Base-by-base conservation (phyloP, 306 rosid genomes). In the Quercus dentata region DNA sequence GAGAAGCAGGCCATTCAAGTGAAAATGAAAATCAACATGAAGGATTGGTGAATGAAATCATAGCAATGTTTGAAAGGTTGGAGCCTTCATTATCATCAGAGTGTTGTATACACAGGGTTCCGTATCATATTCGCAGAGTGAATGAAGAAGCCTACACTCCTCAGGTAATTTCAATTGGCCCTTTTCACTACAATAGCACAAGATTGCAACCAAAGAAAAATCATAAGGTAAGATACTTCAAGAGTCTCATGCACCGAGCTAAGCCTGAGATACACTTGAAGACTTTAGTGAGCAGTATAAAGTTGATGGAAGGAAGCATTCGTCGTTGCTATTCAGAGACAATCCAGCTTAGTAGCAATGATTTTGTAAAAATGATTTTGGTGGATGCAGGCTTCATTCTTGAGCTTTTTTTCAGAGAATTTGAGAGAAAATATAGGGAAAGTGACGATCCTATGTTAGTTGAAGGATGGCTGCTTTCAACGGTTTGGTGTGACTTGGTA, bases 91-190 rank as follows among this genome's bases (percentile, higher is more conserved):
- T 75, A 2, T 44, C 54, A 2, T 38, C 44, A 38, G 41, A 35
- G 44, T 38, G 44, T 72, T 86, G 83, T 78, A 86, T 83, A 67
- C 74, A 83, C 49, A 69, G 8, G 74, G 85, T 86, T 9, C 87
- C 85, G 8, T 69, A 27, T 12, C 9, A 19, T 54, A 23, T 86
- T 23, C 85, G 87, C 70, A 77, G 1, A 9, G 56, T 83, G 59
- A 86, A 74, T 23, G 31, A 74, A 20, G 71, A 86, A 44, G 80
- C 82, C 4, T 86, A 80, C 67, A 80, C 86, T 19, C 89, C 86
- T 25, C 79, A 52, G 38, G 74, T 82, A 56, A 73, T 82, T 76
- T 38, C 44, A 38, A 38, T 38, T 38, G 44, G 44, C 10, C 44
- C 44, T 38, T 1, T 38, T 38, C 44, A 86, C 76, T 71, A 31